Evolutionary conservation across 768 basidiomycete species (phyloP).

Genomic region (Paxillus involutus): DNA sequence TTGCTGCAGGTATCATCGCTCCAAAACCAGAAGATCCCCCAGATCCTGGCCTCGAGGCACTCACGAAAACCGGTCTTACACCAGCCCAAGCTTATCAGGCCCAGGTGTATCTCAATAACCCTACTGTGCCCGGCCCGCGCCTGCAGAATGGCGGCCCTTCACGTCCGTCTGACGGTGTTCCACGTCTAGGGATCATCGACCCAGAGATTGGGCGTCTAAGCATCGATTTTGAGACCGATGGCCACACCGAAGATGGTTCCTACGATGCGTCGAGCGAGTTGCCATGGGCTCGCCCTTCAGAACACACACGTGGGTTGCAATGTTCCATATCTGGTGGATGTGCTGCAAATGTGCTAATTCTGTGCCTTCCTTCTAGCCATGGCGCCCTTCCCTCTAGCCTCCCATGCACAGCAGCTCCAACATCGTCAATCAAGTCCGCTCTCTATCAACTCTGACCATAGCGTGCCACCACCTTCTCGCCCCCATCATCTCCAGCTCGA

Average conservation of each 20-base stretch:
- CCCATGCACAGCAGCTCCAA: slow-evolving; percentile 22
- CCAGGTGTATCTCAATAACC: slow-evolving; percentile 58
- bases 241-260: slow-evolving; percentile 37
- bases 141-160: slow-evolving; percentile 29
- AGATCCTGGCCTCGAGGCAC: slow-evolving; percentile 44
- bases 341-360: slow-evolving; percentile 27
- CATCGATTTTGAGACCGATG: slow-evolving; percentile 48
- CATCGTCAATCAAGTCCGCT: slow-evolving; percentile 36
- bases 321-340: slow-evolving; percentile 27
- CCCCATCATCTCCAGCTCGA: slow-evolving; percentile 62
- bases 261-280: slow-evolving; percentile 57
- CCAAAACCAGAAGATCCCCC: slow-evolving; percentile 51
- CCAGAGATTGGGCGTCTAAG: slow-evolving; percentile 57
- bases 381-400: slow-evolving; percentile 24
- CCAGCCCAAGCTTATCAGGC: slow-evolving; percentile 82
- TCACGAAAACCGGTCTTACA: slow-evolving; percentile 56
- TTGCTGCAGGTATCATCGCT: slow-evolving; percentile 42
- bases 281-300: slow-evolving; percentile 48
- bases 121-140: slow-evolving; percentile 30
- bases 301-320: slow-evolving; percentile 42
- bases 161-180: slow-evolving; percentile 28
- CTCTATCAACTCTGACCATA: slow-evolving; percentile 39
- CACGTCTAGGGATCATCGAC: slow-evolving; percentile 48
- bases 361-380: slow-evolving; percentile 23
- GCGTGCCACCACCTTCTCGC: slow-evolving; percentile 33